phyloP scores from a whole-genome alignment of 2,329 filamentous ascomycete species.

The Cryoendolithus antarcticus region DNA sequence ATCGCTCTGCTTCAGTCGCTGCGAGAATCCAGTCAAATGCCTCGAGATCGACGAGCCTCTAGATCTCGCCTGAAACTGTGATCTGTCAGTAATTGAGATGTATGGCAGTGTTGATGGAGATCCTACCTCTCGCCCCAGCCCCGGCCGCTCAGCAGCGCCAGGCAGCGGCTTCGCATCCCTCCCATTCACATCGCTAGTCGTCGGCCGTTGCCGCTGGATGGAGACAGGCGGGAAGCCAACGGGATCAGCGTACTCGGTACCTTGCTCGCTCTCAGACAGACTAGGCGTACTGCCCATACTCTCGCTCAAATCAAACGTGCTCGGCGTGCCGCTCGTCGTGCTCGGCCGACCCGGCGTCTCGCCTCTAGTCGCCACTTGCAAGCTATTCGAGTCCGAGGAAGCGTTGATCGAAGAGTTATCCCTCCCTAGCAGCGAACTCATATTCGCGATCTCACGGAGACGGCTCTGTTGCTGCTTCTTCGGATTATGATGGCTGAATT shows the following conservation, averaged over 20 bases:
- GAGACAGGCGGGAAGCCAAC: too few species aligned
- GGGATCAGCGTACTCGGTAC: background rate
- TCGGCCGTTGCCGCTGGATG: constrained; percentile 1
- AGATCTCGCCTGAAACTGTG: constrained; percentile 1
- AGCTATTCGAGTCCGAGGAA: constrained; percentile 16
- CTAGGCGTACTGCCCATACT: constrained; percentile 13
- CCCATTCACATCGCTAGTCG: constrained; percentile 2
- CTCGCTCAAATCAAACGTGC: constrained; percentile 15
- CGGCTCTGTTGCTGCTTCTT: constrained; percentile 66
- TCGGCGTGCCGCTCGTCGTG: constrained; percentile 17
- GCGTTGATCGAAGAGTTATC: constrained; percentile 5
- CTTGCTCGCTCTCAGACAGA: constrained; percentile 1
- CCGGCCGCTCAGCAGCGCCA: background rate
- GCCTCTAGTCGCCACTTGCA: constrained; percentile 9
- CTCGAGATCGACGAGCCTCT: constrained; percentile 16
- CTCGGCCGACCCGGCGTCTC: constrained; percentile 16
- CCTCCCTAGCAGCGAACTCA: constrained; percentile 47
- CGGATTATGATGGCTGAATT: constrained; percentile 80
- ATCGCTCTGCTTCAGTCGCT: constrained; percentile 14
- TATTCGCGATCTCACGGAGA: constrained; percentile 73
- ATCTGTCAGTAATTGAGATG: background rate
- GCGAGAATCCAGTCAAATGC: constrained; percentile 20
- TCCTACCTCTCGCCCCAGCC: constrained; percentile 2
- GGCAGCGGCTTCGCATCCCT: background rate
- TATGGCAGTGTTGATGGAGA: background rate